Conservation (phyloP, 306 rosid genomes). For the Lupinus albus region DNA sequence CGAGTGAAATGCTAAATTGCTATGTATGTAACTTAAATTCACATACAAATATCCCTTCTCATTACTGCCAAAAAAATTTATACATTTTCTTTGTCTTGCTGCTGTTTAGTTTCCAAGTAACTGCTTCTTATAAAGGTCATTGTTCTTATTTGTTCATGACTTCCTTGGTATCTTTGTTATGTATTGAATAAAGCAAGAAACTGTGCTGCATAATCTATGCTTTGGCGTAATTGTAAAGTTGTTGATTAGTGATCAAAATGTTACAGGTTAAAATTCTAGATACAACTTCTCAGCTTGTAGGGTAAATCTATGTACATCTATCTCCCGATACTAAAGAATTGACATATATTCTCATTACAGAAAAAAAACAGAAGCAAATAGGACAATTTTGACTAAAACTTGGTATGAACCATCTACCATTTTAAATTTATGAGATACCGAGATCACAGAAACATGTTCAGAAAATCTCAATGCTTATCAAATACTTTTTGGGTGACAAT, state of each 20-base stretch:
- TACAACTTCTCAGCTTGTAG: no score
- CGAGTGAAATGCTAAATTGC: conserved; percentile 38
- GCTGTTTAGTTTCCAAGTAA: conserved; percentile 23
- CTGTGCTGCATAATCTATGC: not conserved
- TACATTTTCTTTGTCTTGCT: conserved; percentile 43
- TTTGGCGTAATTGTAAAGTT: no score
- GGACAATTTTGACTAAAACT: not conserved
- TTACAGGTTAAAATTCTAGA: no score
- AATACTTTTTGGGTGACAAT: no score
- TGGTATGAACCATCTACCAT: conserved; percentile 4
- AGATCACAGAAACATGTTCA: not conserved
- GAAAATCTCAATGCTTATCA: not conserved
- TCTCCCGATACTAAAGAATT: no score
- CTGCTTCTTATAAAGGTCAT: conserved; percentile 31
- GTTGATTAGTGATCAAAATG: no score
- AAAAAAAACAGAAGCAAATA: not conserved
- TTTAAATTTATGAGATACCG: not conserved
- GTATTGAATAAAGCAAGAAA: conserved; percentile 27
- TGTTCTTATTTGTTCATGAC: conserved; percentile 26
- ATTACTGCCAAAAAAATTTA: conserved; percentile 19
- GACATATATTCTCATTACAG: not conserved
- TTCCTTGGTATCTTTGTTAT: conserved; percentile 26
- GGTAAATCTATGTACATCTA: no score
- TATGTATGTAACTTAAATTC: conserved; percentile 39
- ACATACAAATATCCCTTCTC: conserved; percentile 35